Percentiles rank a stretch among this genome's conserved stretches.
phyloP scores from a whole-genome alignment of 1,284 basidiomycete species.

The Abortiporus biennis region DNA sequence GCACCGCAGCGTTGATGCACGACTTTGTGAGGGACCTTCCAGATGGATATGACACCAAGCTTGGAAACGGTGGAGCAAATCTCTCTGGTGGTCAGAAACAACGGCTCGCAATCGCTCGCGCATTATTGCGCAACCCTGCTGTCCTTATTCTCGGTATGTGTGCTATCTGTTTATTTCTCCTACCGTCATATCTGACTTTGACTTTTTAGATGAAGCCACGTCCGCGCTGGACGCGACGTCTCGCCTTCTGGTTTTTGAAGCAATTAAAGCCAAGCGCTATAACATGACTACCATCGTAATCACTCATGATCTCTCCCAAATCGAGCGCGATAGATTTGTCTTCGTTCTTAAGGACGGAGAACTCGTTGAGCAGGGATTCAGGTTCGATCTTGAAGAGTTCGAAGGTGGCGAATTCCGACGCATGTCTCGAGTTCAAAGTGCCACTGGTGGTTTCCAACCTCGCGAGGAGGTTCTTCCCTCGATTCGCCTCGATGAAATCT shows the following conservation, averaged over 20 bases:
- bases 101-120: constrained; percentile 86
- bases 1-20: constrained; percentile 82
- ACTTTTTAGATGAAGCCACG: constrained; percentile 82
- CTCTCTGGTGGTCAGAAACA: constrained; percentile 94
- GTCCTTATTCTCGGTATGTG: constrained; percentile 86
- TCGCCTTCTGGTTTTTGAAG: constrained; percentile 84
- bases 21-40: constrained; percentile 84
- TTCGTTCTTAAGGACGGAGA: constrained; percentile 84
- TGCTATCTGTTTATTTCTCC: too few relatives aligned
- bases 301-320: constrained; percentile 91
- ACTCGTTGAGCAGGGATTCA: constrained; percentile 88
- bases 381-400: constrained; percentile 61
- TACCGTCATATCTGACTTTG: constrained; percentile 4
- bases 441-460: constrained; percentile 41
- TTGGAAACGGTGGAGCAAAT: constrained; percentile 71
- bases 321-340: constrained; percentile 76
- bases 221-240: constrained; percentile 91
- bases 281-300: constrained; percentile 94
- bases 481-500: constrained; percentile 33
- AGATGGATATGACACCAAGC: constrained; percentile 80
- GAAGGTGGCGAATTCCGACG: constrained; percentile 49
- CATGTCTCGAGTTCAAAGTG: constrained; percentile 46
- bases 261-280: constrained; percentile 76
- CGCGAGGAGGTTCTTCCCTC: constrained; percentile 30
- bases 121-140: constrained; percentile 80